Percentiles rank a stretch among this genome's conserved stretches.
Evolutionary conservation across 2,329 filamentous ascomycete species (phyloP).

Genomic region (Fusarium brachygibbosum): DNA sequence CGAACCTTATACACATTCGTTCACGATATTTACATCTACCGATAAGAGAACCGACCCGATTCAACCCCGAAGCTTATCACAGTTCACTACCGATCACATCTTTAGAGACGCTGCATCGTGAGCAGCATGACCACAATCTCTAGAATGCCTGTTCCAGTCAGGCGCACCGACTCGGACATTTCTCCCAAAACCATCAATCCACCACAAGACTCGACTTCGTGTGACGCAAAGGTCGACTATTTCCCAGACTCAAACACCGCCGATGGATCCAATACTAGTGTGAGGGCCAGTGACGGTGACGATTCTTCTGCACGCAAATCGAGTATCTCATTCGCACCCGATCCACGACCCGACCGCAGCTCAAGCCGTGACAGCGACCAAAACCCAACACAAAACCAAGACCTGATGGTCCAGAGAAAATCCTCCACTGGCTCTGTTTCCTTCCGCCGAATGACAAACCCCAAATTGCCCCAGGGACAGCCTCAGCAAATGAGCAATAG

Average conservation of each 20-base stretch:
- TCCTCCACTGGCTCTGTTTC: conserved; percentile 63
- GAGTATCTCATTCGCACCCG: conserved; percentile 54
- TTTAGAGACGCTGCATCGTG: conserved; percentile 6
- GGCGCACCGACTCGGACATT: conserved; percentile 59
- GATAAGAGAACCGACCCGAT: conserved; percentile 11
- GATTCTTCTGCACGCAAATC: conserved; percentile 53
- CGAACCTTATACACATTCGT: conserved; percentile 18
- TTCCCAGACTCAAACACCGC: conserved; percentile 46
- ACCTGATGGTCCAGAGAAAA: conserved; percentile 54
- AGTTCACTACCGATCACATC: conserved; percentile 7
- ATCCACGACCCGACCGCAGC: conserved; percentile 49
- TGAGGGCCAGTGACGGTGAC: conserved; percentile 48
- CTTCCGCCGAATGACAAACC: conserved; percentile 61
- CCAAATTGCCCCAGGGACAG: conserved; percentile 62
- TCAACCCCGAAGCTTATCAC: conserved; percentile 7
- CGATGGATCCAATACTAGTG: conserved; percentile 46
- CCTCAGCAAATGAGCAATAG: conserved; percentile 60
- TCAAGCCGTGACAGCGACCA: conserved; percentile 47
- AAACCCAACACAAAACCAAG: conserved; percentile 39
- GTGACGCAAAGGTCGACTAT: conserved; percentile 40
- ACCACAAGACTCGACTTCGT: conserved; percentile 30
- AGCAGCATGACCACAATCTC: conserved; percentile 44
- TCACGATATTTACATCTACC: conserved; percentile 13
- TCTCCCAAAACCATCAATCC: conserved; percentile 57
- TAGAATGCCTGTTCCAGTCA: conserved; percentile 40